Evolutionary conservation across 768 basidiomycete species (phyloP), one percentile per base, ranked within the genome.

Genomic region (Saitozyma sp.): DNA sequence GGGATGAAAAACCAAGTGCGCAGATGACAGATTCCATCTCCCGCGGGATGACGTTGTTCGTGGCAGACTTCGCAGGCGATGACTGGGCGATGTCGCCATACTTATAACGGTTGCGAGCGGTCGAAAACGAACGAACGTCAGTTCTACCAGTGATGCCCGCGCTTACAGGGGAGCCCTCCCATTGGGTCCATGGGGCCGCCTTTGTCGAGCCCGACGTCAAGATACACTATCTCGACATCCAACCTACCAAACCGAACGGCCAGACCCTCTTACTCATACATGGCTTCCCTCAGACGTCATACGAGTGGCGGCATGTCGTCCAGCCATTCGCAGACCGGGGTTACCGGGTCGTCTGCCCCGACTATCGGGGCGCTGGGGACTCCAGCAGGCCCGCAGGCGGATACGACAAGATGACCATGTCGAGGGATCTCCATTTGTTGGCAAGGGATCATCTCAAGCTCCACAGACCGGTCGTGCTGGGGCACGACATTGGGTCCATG

Each of bases 401-500:
- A 14, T 73, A 63, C 50, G 62, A 63, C 53, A 73, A 73, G 63
- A 55, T 54, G 41, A 65, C 63, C 1, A 70, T 73, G 66, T 62
- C 61, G 8, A 60, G 43, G 38, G 72, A 73, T 55, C 20, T 73
- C 14, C 56, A 61, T 46, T 50, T 50, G 1, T 50, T 73, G 16
- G 50, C 61, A 50, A 59, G 58, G 46, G 68, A 73, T 19, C 45
- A 62, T 11, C 45, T 68, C 3, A 61, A 61, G 2, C 42, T 73
- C 16, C 45, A 65, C 20, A 69, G 67, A 56, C 60, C 55, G 13
- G 53, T 64, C 17, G 62, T 70, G 1, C 45, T 66, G 13, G 72
- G 72, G 29, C 56, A 65, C 48, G 72, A 73, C 59, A 73, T 73
- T 40, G 72, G 72, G 17, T 60, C 57, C 39, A 73, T 73, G 72